A percentile compares a stretch with the other conserved stretches of the same genome.
phyloP scores from a whole-genome alignment of 441 rosid genomes.

The Bocquillonia castaneifolia region DNA sequence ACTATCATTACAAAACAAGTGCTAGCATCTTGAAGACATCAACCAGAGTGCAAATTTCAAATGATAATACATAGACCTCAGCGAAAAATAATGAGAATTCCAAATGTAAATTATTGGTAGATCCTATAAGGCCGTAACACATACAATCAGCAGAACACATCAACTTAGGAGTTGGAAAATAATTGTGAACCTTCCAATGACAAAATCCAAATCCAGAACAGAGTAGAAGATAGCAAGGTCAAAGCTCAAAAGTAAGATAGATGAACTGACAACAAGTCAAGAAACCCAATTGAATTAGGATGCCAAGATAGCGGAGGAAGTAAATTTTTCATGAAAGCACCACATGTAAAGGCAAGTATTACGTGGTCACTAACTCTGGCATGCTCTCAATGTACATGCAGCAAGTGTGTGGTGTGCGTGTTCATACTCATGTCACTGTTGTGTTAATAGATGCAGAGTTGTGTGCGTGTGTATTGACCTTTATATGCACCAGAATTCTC shows the following conservation, averaged over 20 bases:
- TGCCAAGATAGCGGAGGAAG: no score
- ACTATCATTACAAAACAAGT: neutral
- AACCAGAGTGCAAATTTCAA: neutral
- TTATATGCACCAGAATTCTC: neutral
- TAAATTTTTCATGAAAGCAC: neutral
- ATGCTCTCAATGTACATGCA: neutral
- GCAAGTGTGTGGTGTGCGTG: neutral
- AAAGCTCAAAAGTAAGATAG: neutral
- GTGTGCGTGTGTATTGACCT: neutral
- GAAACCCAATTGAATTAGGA: neutral
- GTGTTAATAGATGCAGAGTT: neutral
- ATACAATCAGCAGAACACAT: neutral
- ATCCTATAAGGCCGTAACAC: neutral
- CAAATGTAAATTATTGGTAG: neutral
- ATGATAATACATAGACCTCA: neutral
- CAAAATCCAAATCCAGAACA: neutral
- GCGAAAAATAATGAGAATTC: neutral
- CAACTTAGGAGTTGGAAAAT: neutral
- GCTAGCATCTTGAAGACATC: neutral
- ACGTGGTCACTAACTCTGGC: neutral
- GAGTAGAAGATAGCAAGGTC: neutral
- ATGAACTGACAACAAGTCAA: conserved; percentile 2
- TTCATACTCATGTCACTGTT: neutral
- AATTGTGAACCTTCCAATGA: neutral
- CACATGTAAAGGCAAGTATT: neutral